Conservation (phyloP, 1,284 basidiomycete genomes). For the Exobasidium rhododendri region DNA sequence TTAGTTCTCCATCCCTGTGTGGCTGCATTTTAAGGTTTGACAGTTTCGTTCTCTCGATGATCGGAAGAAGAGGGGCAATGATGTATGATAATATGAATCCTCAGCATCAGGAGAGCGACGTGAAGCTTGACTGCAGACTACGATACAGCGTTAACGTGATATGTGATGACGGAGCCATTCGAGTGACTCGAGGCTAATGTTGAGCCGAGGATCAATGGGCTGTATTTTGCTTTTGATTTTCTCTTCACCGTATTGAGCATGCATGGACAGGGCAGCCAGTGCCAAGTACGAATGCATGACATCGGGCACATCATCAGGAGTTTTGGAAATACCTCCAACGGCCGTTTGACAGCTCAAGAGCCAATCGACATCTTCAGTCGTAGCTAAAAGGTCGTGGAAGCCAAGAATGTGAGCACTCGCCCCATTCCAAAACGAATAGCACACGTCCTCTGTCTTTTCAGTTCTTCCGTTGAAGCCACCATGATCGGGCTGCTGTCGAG, state of each 20-base stretch:
- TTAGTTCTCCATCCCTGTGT: too few species aligned
- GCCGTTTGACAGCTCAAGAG: constrained; percentile 38
- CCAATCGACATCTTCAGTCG: constrained; percentile 28
- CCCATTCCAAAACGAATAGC: constrained; percentile 54
- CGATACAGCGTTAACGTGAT: too few species aligned
- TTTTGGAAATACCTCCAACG: constrained; percentile 46
- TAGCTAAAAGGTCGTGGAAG: constrained; percentile 30
- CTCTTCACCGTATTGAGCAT: constrained; percentile 18
- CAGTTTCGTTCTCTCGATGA: too few species aligned
- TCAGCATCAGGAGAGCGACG: too few species aligned
- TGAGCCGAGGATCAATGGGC: constrained; percentile 1
- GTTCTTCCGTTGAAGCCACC: constrained; percentile 42
- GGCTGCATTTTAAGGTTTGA: too few species aligned
- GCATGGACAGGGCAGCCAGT: constrained; percentile 39
- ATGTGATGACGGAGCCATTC: neutral
- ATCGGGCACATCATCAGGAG: constrained; percentile 42
- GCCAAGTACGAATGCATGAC: constrained; percentile 49
- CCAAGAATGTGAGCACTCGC: constrained; percentile 30
- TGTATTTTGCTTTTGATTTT: neutral
- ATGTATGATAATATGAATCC: too few species aligned
- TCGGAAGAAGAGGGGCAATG: too few species aligned
- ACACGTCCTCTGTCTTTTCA: constrained; percentile 38
- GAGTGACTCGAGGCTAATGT: neutral
- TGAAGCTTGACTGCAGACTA: too few species aligned
- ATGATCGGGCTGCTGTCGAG: constrained; percentile 20